Evolutionary conservation across 2,329 filamentous ascomycete genomes (phyloP).

Genomic region (Trichoderma sp.): DNA sequence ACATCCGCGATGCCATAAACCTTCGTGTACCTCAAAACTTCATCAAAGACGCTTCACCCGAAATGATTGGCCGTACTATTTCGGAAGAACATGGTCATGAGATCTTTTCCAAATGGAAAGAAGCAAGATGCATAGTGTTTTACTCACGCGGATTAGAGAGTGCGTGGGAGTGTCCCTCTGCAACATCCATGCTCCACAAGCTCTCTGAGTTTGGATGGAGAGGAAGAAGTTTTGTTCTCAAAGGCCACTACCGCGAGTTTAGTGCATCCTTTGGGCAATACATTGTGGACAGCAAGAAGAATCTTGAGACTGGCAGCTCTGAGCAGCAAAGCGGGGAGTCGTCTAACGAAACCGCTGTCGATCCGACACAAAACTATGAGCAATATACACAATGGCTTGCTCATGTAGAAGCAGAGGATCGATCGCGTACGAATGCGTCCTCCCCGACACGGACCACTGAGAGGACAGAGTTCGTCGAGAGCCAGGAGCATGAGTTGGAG

Average conservation of each 20-base stretch:
- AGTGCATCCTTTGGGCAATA: conserved; percentile 52
- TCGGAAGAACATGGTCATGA: conserved; percentile 48
- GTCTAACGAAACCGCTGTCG: conserved; percentile 1
- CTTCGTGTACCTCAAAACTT: conserved; percentile 51
- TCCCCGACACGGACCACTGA: conserved; percentile 40
- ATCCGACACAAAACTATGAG: conserved; percentile 32
- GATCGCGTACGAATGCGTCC: conserved; percentile 37
- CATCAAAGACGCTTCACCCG: conserved; percentile 46
- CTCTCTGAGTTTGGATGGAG: conserved; percentile 48
- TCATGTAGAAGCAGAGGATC: conserved; percentile 44
- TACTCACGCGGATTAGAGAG: conserved; percentile 52
- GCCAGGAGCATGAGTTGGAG: conserved; percentile 50
- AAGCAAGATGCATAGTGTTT: conserved; percentile 50
- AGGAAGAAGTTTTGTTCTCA: conserved; percentile 53
- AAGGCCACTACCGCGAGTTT: conserved; percentile 56
- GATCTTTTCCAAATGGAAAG: conserved; percentile 47
- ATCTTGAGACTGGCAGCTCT: conserved; percentile 38
- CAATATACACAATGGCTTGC: conserved; percentile 47
- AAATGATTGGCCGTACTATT: conserved; percentile 51
- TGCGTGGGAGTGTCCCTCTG: conserved; percentile 50
- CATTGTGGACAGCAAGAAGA: conserved; percentile 44
- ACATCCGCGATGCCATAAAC: conserved; percentile 53
- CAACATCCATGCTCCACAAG: conserved; percentile 45
- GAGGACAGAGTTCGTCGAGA: conserved; percentile 40
- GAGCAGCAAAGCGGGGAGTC: conserved; percentile 25